phyloP scores from a whole-genome alignment of 768 basidiomycete species.

The Guyanaporus albipodus region DNA sequence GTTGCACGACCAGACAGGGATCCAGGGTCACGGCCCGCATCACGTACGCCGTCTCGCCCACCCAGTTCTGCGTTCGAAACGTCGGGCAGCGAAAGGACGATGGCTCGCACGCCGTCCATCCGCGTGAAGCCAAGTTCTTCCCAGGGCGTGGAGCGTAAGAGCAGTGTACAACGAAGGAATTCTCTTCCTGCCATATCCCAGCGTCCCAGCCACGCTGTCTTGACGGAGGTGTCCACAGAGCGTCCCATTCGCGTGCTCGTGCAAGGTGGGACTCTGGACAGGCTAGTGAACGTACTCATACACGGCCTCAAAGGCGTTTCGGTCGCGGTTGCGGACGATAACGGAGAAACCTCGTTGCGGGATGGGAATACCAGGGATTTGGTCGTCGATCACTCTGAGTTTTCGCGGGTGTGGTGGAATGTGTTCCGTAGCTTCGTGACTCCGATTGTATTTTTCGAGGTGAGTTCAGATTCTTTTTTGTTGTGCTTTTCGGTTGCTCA shows the following conservation, averaged over 20 bases:
- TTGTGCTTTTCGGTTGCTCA: slow-evolving; percentile 1
- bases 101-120: slow-evolving; percentile 67
- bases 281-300: slow-evolving; percentile 69
- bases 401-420: slow-evolving; percentile 78
- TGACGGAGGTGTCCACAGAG: slow-evolving; percentile 63
- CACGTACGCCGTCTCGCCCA: slow-evolving; percentile 64
- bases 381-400: slow-evolving; percentile 68
- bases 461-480: slow-evolving; percentile 29
- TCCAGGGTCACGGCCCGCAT: slow-evolving; percentile 47
- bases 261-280: slow-evolving; percentile 72
- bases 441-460: slow-evolving; percentile 82
- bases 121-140: slow-evolving; percentile 71
- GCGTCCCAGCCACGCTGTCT: slow-evolving; percentile 51
- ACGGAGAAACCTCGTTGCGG: slow-evolving; percentile 76
- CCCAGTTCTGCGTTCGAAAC: slow-evolving; percentile 56
- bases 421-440: slow-evolving; percentile 79
- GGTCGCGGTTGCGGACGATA: slow-evolving; percentile 81
- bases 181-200: slow-evolving; percentile 77
- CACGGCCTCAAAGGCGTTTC: slow-evolving; percentile 75
- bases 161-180: slow-evolving; percentile 67
- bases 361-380: slow-evolving; percentile 73
- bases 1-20: slow-evolving; percentile 56
- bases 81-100: slow-evolving; percentile 35
- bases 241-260: slow-evolving; percentile 73
- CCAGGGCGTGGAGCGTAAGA: slow-evolving; percentile 70